These are phyloP conservation scores for Verbena officinalis DNA, from an alignment of 257 asterid species.

Conservation along the genomic window DNA sequence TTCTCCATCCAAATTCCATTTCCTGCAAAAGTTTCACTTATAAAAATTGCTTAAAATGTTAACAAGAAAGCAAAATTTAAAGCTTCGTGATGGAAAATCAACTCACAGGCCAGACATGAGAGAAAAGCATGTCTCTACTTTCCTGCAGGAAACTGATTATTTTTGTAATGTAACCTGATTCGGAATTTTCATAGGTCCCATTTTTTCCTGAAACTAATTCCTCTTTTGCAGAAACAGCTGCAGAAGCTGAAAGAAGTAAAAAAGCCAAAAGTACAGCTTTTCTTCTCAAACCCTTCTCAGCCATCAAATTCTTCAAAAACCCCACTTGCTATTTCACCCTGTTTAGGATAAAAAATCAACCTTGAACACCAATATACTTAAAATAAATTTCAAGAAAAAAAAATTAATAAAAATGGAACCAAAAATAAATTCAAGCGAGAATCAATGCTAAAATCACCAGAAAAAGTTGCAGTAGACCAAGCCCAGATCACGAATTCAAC, in stretches of 20 bases:
- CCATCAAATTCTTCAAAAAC: conserved; percentile 41
- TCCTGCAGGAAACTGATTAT: conserved; percentile 33
- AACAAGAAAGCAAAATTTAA: background rate
- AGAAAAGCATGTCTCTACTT: conserved; percentile 28
- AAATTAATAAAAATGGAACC: background rate
- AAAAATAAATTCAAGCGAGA: conserved; percentile 29
- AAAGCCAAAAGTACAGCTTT: conserved; percentile 30
- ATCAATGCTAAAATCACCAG: conserved; percentile 14
- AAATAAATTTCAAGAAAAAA: conserved; percentile 22
- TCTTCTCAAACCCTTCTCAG: conserved; percentile 34
- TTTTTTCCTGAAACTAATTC: conserved; percentile 29
- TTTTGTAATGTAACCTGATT: conserved; percentile 34
- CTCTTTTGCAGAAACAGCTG: conserved; percentile 40
- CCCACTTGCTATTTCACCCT: conserved; percentile 28
- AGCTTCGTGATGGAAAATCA: background rate
- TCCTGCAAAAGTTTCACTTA: conserved; percentile 38
- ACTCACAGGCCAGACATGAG: conserved; percentile 68
- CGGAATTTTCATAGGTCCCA: conserved; percentile 32
- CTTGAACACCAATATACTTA: conserved; percentile 10
- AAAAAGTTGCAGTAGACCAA: conserved; percentile 22
- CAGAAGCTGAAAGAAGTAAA: conserved; percentile 41
- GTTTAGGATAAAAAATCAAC: conserved; percentile 23
- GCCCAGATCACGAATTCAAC: conserved; percentile 16
- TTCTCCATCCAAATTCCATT: conserved; percentile 60
- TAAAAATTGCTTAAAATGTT: background rate